Evolutionary conservation across 2,329 filamentous ascomycete genomes (phyloP).

Genomic region (Apiospora aurea): DNA sequence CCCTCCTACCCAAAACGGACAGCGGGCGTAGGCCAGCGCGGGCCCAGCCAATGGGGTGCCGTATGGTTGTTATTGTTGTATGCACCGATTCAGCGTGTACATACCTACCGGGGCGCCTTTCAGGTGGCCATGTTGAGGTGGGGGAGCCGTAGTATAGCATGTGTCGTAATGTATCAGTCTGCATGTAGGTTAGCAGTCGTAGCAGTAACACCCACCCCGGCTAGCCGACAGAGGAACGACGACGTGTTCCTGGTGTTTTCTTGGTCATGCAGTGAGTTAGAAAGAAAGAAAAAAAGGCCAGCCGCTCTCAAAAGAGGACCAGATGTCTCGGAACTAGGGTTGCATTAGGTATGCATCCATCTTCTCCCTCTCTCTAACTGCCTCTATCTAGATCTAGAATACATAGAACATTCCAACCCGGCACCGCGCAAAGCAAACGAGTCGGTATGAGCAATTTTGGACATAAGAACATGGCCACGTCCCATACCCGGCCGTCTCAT

Average conservation of each 20-base stretch:
- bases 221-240: conserved; percentile 2
- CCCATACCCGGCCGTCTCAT: background rate
- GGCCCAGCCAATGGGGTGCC: background rate
- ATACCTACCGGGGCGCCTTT: background rate
- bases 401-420: conserved; percentile 9
- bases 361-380: conserved; percentile 6
- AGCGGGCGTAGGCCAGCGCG: background rate
- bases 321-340: conserved; percentile 13
- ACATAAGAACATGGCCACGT: conserved; percentile 14
- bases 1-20: conserved; percentile 12
- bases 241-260: background rate
- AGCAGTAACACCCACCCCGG: background rate
- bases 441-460: background rate
- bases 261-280: background rate
- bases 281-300: background rate
- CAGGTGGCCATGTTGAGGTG: no score
- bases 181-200: background rate
- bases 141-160: background rate
- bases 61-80: conserved; percentile 5
- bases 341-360: conserved; percentile 15
- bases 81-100: background rate
- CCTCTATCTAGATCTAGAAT: conserved; percentile 9
- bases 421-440: background rate
- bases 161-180: background rate
- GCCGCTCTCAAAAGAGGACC: background rate